Percentiles rank a stretch among this genome's conserved stretches.
phyloP scores from a whole-genome alignment of 345 rosid species.

The Capsella bursapastoris region DNA sequence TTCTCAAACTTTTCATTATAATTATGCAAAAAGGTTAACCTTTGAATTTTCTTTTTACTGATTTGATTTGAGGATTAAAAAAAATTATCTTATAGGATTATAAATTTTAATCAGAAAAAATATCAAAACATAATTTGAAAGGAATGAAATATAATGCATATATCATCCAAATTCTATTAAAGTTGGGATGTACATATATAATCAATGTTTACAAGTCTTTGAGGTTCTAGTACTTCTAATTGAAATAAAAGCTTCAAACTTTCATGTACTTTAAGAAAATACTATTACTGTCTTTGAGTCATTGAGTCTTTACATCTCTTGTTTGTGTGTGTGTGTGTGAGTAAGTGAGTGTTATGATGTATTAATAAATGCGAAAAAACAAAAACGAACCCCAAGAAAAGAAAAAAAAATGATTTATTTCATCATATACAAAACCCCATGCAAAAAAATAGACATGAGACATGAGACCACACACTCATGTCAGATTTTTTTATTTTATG shows the following conservation, averaged over 20 bases:
- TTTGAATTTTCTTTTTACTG: not conserved
- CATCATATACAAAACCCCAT: constrained; percentile 32
- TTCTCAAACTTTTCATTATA: not conserved
- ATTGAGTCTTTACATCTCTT: constrained; percentile 27
- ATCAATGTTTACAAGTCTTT: constrained; percentile 2
- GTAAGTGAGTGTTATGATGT: not conserved
- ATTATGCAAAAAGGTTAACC: not conserved
- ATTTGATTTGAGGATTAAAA: not conserved
- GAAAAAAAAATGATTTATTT: constrained; percentile 24
- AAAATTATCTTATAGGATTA: not conserved
- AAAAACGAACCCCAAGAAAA: constrained; percentile 39
- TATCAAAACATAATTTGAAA: not conserved
- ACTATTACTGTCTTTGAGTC: constrained; percentile 30
- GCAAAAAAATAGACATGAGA: constrained; percentile 36
- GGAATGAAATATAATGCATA: not conserved
- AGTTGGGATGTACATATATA: not conserved
- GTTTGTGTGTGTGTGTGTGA: not conserved
- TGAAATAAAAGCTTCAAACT: constrained; percentile 38
- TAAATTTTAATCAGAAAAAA: not conserved
- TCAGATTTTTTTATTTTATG: constrained; percentile 23
- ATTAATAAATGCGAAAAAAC: constrained; percentile 30
- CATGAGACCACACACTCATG: constrained; percentile 10
- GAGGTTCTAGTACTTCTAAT: not conserved
- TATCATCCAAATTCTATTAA: not conserved
- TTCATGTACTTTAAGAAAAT: constrained; percentile 31